These are phyloP conservation scores for Paramecium primaurelia DNA, from an alignment of 73 alveolate genomes.

Conservation along the genomic window DNA sequence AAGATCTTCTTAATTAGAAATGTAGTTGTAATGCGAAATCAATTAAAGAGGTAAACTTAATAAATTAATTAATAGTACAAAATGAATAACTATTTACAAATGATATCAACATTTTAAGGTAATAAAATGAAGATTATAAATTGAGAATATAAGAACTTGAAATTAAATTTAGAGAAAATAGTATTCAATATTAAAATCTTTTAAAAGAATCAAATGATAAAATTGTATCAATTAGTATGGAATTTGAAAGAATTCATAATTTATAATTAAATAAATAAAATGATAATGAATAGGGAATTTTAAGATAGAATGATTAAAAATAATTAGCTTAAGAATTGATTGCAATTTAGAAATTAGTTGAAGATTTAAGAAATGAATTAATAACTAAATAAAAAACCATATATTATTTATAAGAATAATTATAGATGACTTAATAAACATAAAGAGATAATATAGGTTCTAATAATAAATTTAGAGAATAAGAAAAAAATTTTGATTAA, in stretches of 20 bases:
- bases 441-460: neutral
- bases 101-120: neutral
- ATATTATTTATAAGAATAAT: neutral
- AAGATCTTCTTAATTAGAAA: neutral
- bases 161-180: slow-evolving; percentile 22
- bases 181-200: neutral
- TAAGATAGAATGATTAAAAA: neutral
- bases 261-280: neutral
- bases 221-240: neutral
- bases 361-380: neutral
- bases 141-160: neutral
- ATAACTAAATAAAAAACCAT: neutral
- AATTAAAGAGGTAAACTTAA: slow-evolving; percentile 3
- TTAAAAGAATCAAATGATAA: neutral
- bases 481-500: slow-evolving; percentile 8
- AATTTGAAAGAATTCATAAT: neutral
- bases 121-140: slow-evolving; percentile 14
- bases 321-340: neutral
- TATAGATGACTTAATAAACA: neutral
- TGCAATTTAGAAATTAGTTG: slow-evolving; percentile 13
- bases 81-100: neutral
- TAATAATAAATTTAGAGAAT: neutral
- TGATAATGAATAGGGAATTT: neutral
- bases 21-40: neutral
- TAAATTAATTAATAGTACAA: neutral